phyloP scores from a whole-genome alignment of 441 rosid species.

The Adansonia madagascariensis region DNA sequence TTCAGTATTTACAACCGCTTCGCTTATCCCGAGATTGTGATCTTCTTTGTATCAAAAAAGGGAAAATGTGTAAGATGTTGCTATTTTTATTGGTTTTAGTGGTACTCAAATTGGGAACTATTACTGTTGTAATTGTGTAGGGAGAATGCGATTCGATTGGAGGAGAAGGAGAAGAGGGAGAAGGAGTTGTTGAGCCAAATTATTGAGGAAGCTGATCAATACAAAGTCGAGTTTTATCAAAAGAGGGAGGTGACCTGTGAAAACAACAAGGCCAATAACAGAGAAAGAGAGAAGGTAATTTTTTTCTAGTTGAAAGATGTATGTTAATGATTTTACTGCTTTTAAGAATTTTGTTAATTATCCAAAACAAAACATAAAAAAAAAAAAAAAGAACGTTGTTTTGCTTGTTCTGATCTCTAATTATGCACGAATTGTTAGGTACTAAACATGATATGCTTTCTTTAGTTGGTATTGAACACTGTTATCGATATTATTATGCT shows the following conservation, averaged over 20 bases:
- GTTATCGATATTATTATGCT: background rate
- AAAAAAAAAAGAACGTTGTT: background rate
- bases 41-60: background rate
- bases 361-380: background rate
- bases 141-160: constrained; percentile 62
- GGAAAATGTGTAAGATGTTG: background rate
- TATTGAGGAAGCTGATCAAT: constrained; percentile 65
- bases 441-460: background rate
- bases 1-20: background rate
- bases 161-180: constrained; percentile 82
- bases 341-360: background rate
- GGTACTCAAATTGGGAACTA: background rate
- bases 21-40: background rate
- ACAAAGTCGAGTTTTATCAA: constrained; percentile 61
- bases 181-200: constrained; percentile 60
- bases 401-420: background rate
- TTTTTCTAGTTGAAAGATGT: background rate
- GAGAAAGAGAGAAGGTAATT: constrained; percentile 77
- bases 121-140: constrained; percentile 33
- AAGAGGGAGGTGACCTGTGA: constrained; percentile 61
- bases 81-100: background rate
- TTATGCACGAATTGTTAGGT: background rate
- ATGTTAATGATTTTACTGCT: background rate
- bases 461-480: background rate
- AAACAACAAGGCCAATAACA: constrained; percentile 60